phyloP scores from a whole-genome alignment of 2,329 filamentous ascomycete species.

The Aspergillus phoenicis region DNA sequence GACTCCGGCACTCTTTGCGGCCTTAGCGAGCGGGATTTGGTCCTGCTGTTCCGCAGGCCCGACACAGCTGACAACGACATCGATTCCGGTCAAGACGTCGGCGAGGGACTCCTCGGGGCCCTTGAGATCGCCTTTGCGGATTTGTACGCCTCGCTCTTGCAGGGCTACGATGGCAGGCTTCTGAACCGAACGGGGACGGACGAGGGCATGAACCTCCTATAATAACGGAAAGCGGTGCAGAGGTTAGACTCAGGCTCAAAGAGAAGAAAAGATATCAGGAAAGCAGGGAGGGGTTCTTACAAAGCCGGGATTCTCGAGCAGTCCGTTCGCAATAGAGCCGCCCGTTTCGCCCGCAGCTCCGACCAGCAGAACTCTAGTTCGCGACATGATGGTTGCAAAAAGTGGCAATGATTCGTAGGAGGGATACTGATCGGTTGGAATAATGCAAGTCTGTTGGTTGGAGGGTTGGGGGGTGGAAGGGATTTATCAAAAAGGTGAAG shows the following conservation, averaged over 20 bases:
- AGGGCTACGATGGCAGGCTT: slow-evolving; percentile 50
- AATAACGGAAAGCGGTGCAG: slow-evolving; percentile 1
- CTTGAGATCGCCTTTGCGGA: slow-evolving; percentile 49
- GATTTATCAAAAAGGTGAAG: slow-evolving; percentile 4
- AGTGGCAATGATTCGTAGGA: slow-evolving; percentile 11
- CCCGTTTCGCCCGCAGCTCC: slow-evolving; percentile 46
- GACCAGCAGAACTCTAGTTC: slow-evolving; percentile 41
- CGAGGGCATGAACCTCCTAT: slow-evolving; percentile 54
- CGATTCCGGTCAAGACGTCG: slow-evolving; percentile 45
- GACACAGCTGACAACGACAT: slow-evolving; percentile 52
- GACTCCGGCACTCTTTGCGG: slow-evolving; percentile 54
- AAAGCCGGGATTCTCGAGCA: slow-evolving; percentile 34
- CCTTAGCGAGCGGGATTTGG: slow-evolving; percentile 52
- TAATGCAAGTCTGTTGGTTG: background rate
- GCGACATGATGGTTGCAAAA: slow-evolving; percentile 32
- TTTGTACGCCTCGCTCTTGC: slow-evolving; percentile 45
- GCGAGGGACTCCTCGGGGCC: slow-evolving; percentile 47
- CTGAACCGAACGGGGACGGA: slow-evolving; percentile 50
- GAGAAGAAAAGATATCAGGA: slow-evolving; percentile 4
- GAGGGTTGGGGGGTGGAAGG: background rate
- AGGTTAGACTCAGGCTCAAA: slow-evolving; percentile 9
- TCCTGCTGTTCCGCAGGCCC: slow-evolving; percentile 38
- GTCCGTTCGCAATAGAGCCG: slow-evolving; percentile 41
- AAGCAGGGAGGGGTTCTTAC: slow-evolving; percentile 17
- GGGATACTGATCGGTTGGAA: background rate